phyloP scores from a whole-genome alignment of 495 filamentous ascomycete genomes.

The Penicillium crystallinum region DNA sequence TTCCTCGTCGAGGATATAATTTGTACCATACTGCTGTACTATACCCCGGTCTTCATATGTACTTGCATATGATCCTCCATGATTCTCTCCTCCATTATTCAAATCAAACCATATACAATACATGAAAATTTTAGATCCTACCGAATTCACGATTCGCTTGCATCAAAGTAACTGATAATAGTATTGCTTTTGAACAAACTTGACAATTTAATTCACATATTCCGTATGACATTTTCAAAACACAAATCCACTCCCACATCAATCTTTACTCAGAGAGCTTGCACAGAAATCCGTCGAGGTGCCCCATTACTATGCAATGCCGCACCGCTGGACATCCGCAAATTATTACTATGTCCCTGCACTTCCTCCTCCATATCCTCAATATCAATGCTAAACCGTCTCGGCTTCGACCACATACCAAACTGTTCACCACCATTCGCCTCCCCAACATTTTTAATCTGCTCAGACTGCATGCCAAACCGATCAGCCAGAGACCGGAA shows the following conservation, averaged over 20 bases:
- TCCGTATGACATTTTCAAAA: background rate
- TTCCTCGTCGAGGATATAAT: background rate
- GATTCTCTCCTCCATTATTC: background rate
- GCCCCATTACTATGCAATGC: constrained; percentile 29
- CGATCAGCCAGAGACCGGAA: constrained; percentile 28
- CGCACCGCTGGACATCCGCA: constrained; percentile 34
- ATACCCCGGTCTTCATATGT: background rate
- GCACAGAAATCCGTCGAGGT: constrained; percentile 23
- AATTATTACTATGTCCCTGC: constrained; percentile 31
- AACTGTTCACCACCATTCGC: constrained; percentile 27
- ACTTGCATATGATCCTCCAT: background rate
- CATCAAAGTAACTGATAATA: background rate
- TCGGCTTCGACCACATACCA: constrained; percentile 36
- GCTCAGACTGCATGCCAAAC: constrained; percentile 27
- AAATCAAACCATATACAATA: background rate
- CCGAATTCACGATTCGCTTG: no score
- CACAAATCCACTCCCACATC: background rate
- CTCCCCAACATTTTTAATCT: constrained; percentile 20
- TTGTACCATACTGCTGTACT: constrained; percentile 4
- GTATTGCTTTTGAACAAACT: background rate
- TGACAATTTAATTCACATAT: background rate
- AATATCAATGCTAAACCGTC: constrained; percentile 39
- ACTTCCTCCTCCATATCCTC: constrained; percentile 28
- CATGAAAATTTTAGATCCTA: no score
- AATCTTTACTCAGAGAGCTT: constrained; percentile 14